Evolutionary conservation across 768 basidiomycete genomes (phyloP), one percentile per base, ranked within the genome.

Genomic region (Trametes cinnabarina): DNA sequence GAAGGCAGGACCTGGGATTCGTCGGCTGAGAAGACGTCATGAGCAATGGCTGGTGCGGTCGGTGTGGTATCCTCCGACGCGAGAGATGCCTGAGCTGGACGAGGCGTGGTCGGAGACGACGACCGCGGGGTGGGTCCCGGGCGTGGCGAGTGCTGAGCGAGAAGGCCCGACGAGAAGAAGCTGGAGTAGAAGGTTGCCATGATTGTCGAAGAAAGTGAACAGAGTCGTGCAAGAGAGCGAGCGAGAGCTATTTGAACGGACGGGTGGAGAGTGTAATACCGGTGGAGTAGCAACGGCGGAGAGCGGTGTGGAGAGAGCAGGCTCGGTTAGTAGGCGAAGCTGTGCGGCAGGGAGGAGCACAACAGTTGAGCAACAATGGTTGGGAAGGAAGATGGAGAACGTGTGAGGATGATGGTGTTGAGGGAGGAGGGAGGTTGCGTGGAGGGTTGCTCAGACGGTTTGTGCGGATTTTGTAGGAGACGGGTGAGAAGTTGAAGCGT

Each of bases 131-230:
- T 47, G 19, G 41, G 28, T 12, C 7, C 30, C 17, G 58, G 39
- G 26, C 41, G 44, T 50, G 58, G 63, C 22, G 61, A 61, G 41
- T 74, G 74, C 4, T 81, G 75, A 14, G 86, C 86, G 35, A 87
- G 81, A 34, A 88, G 77, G 20, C 87, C 87, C 39, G 86, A 86
- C 30, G 86, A 84, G 71, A 88, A 88, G 65, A 88, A 84, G 8
- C 82, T 73, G 28, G 87, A 88, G 65, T 88, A 88, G 1, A 67
- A 64, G 30, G 64, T 58, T 11, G 57, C 49, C 57, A 58, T 58
- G 51, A n/a, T 58, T 4, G 30, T 37, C 17, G n/a, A 39, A 5
- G 37, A 9, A 15, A n/a, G 37, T 9, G 19, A 26, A 15, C 32
- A 22, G 32, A 35, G 34, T 23, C 53, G 30, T 35, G 32, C 20